phyloP scores from a whole-genome alignment of 2,329 filamentous ascomycete species.

The Albifimbria verrucaria region DNA sequence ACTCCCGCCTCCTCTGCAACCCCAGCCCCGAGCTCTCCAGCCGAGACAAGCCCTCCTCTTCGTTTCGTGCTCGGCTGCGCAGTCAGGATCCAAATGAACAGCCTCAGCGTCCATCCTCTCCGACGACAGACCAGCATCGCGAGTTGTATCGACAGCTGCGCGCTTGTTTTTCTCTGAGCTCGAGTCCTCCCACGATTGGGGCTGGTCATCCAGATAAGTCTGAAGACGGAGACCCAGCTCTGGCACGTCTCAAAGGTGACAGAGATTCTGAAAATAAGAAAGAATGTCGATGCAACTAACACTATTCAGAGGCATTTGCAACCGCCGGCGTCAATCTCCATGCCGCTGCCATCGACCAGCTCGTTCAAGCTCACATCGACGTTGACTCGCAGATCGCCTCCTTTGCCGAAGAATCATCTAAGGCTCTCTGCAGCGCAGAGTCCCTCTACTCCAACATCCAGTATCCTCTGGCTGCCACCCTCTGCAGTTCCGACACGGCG shows the following conservation, averaged over 20 bases:
- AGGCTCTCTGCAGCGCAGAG: constrained; percentile 11
- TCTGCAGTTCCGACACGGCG: constrained; percentile 21
- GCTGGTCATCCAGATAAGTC: not conserved
- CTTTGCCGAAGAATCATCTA: constrained; percentile 15
- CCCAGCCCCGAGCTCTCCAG: not conserved
- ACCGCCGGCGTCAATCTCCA: constrained; percentile 17
- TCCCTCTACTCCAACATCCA: constrained; percentile 27
- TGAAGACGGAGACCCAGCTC: not conserved
- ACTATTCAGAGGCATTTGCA: constrained; percentile 17
- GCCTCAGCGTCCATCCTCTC: constrained; percentile 6
- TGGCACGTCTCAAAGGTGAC: constrained; percentile 17
- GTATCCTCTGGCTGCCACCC: constrained; percentile 26
- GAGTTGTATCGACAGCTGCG: constrained; percentile 22
- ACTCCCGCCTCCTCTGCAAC: constrained; percentile 1
- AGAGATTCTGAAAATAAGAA: not conserved
- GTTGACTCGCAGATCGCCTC: constrained; percentile 15
- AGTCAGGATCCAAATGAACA: constrained; percentile 13
- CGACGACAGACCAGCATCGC: constrained; percentile 3
- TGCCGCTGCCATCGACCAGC: constrained; percentile 11
- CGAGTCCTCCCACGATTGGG: not conserved
- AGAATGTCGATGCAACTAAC: not conserved
- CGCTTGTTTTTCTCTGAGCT: constrained; percentile 11
- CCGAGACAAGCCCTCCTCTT: constrained; percentile 14
- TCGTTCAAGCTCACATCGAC: constrained; percentile 18
- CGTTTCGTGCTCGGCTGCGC: constrained; percentile 23